phyloP scores from a whole-genome alignment of 2,329 filamentous ascomycete genomes.

The Fusarium graminum region DNA sequence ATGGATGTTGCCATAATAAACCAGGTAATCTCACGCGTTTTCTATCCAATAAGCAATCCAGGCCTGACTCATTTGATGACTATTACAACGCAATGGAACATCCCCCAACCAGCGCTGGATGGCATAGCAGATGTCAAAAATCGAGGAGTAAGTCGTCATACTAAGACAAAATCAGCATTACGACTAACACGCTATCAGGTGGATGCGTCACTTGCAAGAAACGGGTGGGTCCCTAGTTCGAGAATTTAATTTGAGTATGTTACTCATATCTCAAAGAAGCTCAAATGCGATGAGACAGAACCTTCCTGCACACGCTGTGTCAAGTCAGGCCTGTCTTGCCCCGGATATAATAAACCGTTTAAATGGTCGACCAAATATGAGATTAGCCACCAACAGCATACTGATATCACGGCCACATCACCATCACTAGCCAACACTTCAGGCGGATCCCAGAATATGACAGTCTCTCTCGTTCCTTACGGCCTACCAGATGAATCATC shows the following conservation, averaged over 20 bases:
- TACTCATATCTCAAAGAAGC: constrained; percentile 3
- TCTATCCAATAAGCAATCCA: neutral
- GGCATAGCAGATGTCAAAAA: neutral
- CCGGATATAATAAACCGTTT: constrained; percentile 32
- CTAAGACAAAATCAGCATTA: too few species aligned
- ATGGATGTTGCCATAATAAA: too few species aligned
- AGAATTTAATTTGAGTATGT: neutral
- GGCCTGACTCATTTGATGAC: too few species aligned
- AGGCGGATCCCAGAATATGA: too few species aligned
- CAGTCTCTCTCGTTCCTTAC: neutral
- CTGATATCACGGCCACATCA: neutral
- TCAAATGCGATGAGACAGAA: constrained; percentile 41
- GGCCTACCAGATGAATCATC: neutral
- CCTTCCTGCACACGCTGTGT: constrained; percentile 33
- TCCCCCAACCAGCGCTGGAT: neutral
- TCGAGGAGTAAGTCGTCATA: neutral
- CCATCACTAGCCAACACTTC: neutral
- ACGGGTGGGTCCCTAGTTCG: neutral
- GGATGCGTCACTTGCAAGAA: constrained; percentile 16
- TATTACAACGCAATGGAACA: neutral
- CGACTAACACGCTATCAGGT: neutral
- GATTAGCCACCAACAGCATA: neutral
- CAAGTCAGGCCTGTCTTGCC: constrained; percentile 29
- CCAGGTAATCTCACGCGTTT: neutral
- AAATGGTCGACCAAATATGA: constrained; percentile 44